Evolutionary conservation across 495 filamentous ascomycete genomes (phyloP).

Genomic region (Annulohypoxylon nitens): DNA sequence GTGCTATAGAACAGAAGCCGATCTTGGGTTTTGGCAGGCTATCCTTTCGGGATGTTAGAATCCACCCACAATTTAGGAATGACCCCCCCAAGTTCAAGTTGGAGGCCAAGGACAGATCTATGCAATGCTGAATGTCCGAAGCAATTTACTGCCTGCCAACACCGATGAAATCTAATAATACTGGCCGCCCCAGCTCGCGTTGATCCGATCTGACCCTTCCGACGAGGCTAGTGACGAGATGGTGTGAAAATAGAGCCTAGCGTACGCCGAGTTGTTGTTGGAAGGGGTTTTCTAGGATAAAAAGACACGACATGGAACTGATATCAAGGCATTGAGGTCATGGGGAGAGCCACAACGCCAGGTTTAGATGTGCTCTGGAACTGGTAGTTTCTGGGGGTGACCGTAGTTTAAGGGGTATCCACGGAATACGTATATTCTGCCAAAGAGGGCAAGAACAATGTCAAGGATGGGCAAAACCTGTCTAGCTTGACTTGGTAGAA

Average conservation of each 20-base stretch:
- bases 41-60: constrained; percentile 32
- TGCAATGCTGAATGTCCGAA: constrained; percentile 19
- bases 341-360: constrained; percentile 23
- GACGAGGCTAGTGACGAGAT: constrained; percentile 27
- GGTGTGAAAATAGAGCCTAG: constrained; percentile 21
- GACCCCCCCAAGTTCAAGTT: neutral
- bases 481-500: constrained; percentile 29
- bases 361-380: constrained; percentile 20
- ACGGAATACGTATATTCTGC: constrained; percentile 38
- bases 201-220: constrained; percentile 18
- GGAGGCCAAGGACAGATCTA: constrained; percentile 23
- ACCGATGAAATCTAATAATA: constrained; percentile 27
- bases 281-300: constrained; percentile 11
- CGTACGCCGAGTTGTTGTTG: constrained; percentile 20
- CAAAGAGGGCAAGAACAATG: constrained; percentile 26
- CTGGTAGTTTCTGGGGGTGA: constrained; percentile 7
- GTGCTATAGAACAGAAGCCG: constrained; percentile 45
- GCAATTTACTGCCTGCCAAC: constrained; percentile 21
- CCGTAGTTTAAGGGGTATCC: constrained; percentile 29
- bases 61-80: constrained; percentile 42
- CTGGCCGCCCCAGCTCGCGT: constrained; percentile 16
- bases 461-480: constrained; percentile 25
- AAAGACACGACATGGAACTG: constrained; percentile 23
- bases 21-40: constrained; percentile 44
- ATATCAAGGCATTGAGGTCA: constrained; percentile 41